These are phyloP conservation scores for Aspergillus wentii DNA, from an alignment of 495 filamentous ascomycete genomes.

Conservation along the genomic window DNA sequence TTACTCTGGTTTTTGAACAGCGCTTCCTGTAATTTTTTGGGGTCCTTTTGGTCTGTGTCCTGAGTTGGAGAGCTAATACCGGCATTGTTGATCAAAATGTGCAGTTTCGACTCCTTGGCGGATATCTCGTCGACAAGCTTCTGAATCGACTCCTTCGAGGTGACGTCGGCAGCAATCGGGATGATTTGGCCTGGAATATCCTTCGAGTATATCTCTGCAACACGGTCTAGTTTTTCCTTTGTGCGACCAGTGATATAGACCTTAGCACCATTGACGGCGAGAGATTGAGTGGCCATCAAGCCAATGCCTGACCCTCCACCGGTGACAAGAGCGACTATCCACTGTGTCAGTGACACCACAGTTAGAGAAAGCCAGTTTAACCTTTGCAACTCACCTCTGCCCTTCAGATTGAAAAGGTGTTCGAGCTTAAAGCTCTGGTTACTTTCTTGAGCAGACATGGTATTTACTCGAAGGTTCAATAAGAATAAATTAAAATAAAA, in stretches of 20 bases:
- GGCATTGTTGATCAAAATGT: slow-evolving; percentile 42
- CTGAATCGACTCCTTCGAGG: slow-evolving; percentile 29
- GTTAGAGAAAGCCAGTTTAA: not conserved
- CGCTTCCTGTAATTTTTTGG: slow-evolving; percentile 44
- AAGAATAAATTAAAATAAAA: no score
- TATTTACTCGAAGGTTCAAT: no score
- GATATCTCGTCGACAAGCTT: slow-evolving; percentile 31
- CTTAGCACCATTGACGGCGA: slow-evolving; percentile 46
- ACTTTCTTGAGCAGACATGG: slow-evolving; percentile 29
- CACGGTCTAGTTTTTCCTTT: slow-evolving; percentile 41
- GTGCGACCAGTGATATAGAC: slow-evolving; percentile 47
- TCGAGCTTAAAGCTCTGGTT: slow-evolving; percentile 46
- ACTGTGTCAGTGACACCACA: slow-evolving; percentile 1
- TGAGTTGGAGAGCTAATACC: slow-evolving; percentile 20
- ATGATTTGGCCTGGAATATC: slow-evolving; percentile 45
- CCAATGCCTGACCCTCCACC: slow-evolving; percentile 36
- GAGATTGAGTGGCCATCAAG: slow-evolving; percentile 38
- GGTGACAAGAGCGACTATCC: slow-evolving; percentile 42
- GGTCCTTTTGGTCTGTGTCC: slow-evolving; percentile 19
- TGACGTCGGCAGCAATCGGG: slow-evolving; percentile 38
- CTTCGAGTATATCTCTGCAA: slow-evolving; percentile 29
- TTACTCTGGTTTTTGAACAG: slow-evolving; percentile 42
- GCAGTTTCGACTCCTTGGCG: slow-evolving; percentile 28
- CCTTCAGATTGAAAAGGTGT: slow-evolving; percentile 53
- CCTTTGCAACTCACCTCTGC: slow-evolving; percentile 28